Conservation (phyloP, 1,139 yeast genomes). For the Pichia cactophila region DNA sequence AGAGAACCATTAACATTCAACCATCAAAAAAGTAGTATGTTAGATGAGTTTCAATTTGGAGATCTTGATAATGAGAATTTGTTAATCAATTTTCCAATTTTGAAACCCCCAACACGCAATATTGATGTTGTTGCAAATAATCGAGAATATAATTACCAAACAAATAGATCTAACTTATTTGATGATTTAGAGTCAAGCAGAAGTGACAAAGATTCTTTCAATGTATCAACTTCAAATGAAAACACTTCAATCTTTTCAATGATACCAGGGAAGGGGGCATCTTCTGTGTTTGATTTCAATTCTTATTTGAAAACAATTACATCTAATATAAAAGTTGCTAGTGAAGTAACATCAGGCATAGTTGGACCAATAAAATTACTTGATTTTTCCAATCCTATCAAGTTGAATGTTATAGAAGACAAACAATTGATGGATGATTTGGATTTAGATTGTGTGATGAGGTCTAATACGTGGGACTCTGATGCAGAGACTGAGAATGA, state of each 20-base stretch:
- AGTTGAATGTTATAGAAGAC: conserved; percentile 12
- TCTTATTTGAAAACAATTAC: conserved; percentile 19
- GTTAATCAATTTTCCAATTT: conserved; percentile 5
- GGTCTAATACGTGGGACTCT: conserved; percentile 16
- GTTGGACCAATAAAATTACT: neutral
- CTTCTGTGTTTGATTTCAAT: conserved; percentile 18
- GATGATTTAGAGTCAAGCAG: neutral
- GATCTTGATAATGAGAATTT: conserved; percentile 2
- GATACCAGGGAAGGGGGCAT: neutral
- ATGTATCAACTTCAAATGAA: conserved; percentile 1
- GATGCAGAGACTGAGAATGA: conserved; percentile 13
- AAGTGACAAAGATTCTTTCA: neutral
- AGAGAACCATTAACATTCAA: conserved; percentile 4
- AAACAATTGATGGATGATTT: conserved; percentile 11
- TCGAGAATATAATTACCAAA: neutral
- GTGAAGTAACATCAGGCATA: neutral
- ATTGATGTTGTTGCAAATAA: neutral
- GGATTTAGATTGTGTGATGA: conserved; percentile 16
- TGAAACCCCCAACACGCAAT: conserved; percentile 1
- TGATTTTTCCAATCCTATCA: conserved; percentile 12
- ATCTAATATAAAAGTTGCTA: conserved; percentile 11
- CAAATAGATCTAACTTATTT: neutral
- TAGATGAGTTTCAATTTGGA: conserved; percentile 25
- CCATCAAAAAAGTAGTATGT: conserved; percentile 12
- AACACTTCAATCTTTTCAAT: conserved; percentile 7